Base-by-base conservation (phyloP, 352 stramenopile species). In the Globisporangium paddicum region DNA sequence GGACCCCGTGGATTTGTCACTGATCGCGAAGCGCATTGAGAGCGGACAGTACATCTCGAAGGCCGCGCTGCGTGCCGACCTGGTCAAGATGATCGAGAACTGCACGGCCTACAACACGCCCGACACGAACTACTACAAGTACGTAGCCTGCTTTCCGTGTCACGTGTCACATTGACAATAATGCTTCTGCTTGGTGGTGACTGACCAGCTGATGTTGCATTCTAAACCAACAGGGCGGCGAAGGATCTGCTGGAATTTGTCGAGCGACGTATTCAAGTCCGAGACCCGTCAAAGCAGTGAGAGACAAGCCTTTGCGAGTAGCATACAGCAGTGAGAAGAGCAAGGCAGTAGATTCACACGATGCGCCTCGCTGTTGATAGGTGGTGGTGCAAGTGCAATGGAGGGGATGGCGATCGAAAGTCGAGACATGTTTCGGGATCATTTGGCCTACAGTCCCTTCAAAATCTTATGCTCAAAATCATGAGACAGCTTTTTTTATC, bases 41-140 rank as follows among this genome's bases (percentile, higher is more conserved):
- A 83, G 68, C 41, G 82, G 87, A 2, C 50, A 72, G 50, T 99
- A 99, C 74, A 72, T 92, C 35, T 95, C 81, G 13, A 98, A 97
- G 58, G 67, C 90, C 45, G 86, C 87, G 59, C 82, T 99, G 51
- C 93, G 97, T 62, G 77, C 82, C 11, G 97, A 99, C 58, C 70
- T 99, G 50, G 81, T 97, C 60, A 86, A 90, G 42, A 99, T 99
- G 94, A 96, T 93, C 59, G 83, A 96, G 66, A 99, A 99, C 73
- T 99, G 96, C 73, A 98, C 90, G 62, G 66, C 82, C 13, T 99
- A 99, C 87, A 99, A 99, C 79, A 90, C 85, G 14, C 79, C 86
- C 52, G 87, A 89, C 18, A 98, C 91, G 61, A 98, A 98, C 71
- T 98, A 98, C 71, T 97, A 98, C 73, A 98, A 96, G 84, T 97